These are phyloP conservation scores for Cyclotella cryptica DNA, from an alignment of 108 stramenopile genomes.

Conservation along the genomic window DNA sequence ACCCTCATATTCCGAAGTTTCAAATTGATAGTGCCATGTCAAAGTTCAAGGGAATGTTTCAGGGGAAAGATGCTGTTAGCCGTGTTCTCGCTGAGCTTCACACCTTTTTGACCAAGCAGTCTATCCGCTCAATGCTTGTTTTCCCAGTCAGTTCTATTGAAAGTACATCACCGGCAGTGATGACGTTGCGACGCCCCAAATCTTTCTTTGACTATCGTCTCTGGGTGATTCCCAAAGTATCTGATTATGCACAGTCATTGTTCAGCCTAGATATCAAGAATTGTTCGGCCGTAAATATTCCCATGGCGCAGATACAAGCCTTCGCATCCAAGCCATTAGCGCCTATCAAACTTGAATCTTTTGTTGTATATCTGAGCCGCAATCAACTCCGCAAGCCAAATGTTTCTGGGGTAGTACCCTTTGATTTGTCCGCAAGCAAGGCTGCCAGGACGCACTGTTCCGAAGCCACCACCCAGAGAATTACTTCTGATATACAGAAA, in stretches of 20 bases:
- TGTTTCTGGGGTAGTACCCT: conserved; percentile 79
- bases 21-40: conserved; percentile 94
- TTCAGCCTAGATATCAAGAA: conserved; percentile 89
- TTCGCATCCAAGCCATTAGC: conserved; percentile 87
- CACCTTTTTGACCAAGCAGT: conserved; percentile 73
- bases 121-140: conserved; percentile 69
- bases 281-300: conserved; percentile 90
- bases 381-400: conserved; percentile 66
- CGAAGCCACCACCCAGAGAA: conserved; percentile 86
- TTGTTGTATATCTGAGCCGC: conserved; percentile 71
- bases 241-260: conserved; percentile 78
- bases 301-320: conserved; percentile 86
- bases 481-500: conserved; percentile 79
- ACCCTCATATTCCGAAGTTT: conserved; percentile 95
- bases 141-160: conserved; percentile 56
- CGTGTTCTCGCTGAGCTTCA: conserved; percentile 80
- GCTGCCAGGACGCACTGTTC: conserved; percentile 85
- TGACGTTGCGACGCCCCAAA: conserved; percentile 76
- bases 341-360: conserved; percentile 88
- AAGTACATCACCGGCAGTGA: conserved; percentile 56
- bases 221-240: conserved; percentile 87
- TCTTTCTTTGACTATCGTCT: conserved; percentile 84
- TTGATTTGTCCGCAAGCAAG: conserved; percentile 75
- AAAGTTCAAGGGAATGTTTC: conserved; percentile 95
- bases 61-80: conserved; percentile 93